Percentiles rank a stretch among this genome's conserved stretches.
These are phyloP conservation scores for Linum tenue DNA, from an alignment of 345 rosid species.

Conservation along the genomic window DNA sequence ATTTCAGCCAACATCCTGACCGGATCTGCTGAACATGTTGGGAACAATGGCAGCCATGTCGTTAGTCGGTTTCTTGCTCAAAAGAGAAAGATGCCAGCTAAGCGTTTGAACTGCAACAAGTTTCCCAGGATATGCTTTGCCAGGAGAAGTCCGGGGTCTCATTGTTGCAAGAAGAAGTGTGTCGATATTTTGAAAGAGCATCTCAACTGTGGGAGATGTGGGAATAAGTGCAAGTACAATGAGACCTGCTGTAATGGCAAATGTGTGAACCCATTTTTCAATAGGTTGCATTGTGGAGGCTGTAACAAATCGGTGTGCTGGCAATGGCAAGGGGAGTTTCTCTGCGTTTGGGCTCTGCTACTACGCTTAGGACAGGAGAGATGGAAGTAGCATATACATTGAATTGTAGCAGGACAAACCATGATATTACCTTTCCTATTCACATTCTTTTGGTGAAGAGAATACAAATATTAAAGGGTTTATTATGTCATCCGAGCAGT, in stretches of 20 bases:
- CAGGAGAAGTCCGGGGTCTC: slow-evolving; percentile 27
- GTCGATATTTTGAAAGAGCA: slow-evolving; percentile 17
- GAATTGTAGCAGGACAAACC: too few species aligned
- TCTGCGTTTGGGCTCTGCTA: slow-evolving; percentile 35
- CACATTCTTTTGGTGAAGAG: too few species aligned
- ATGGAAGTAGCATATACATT: too few species aligned
- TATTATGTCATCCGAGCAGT: too few species aligned
- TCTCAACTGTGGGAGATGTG: slow-evolving; percentile 31
- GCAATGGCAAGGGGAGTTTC: slow-evolving; percentile 11
- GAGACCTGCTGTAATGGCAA: slow-evolving; percentile 32
- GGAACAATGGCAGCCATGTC: too few species aligned
- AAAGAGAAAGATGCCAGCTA: too few species aligned
- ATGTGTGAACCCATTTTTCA: slow-evolving; percentile 29
- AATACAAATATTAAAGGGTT: too few species aligned
- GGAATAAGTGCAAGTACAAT: slow-evolving; percentile 32
- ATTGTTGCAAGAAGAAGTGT: slow-evolving; percentile 32
- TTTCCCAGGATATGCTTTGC: slow-evolving; percentile 13
- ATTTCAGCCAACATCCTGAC: too few species aligned
- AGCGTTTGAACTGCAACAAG: slow-evolving; percentile 11
- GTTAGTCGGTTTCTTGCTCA: too few species aligned
- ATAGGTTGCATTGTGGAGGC: slow-evolving; percentile 24
- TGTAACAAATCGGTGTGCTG: slow-evolving; percentile 10
- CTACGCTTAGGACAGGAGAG: slow-evolving; percentile 15
- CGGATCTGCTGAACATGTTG: too few species aligned
- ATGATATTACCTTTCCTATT: too few species aligned